Conservation (phyloP, 306 rosid genomes). For the Quercus parvula region DNA sequence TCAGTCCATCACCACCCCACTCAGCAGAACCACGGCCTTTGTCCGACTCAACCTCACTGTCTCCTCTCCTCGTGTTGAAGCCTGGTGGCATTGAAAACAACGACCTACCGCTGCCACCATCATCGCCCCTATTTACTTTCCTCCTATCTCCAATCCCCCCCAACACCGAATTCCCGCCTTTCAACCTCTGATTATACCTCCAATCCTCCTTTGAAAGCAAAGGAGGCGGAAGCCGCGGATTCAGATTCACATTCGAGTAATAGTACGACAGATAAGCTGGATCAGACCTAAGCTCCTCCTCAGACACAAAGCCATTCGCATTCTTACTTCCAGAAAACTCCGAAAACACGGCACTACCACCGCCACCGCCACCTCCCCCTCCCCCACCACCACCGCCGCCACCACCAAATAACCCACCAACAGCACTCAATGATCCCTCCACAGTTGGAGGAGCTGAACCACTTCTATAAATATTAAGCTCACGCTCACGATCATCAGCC, state of each 20-base stretch:
- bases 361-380: not conserved
- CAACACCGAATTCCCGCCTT: slow-evolving; percentile 59
- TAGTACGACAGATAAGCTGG: slow-evolving; percentile 78
- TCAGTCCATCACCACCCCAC: slow-evolving; percentile 84
- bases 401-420: slow-evolving; percentile 67
- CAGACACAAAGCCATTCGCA: slow-evolving; percentile 65
- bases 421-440: slow-evolving; percentile 81
- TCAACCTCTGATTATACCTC: slow-evolving; percentile 72
- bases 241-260: slow-evolving; percentile 77
- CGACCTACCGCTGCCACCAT: slow-evolving; percentile 46
- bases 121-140: slow-evolving; percentile 53
- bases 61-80: slow-evolving; percentile 60
- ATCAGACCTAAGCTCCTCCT: slow-evolving; percentile 92
- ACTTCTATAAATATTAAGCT: slow-evolving; percentile 73
- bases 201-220: slow-evolving; percentile 87
- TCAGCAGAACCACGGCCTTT: slow-evolving; percentile 56
- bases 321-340: slow-evolving; percentile 52
- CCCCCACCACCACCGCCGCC: not conserved
- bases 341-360: slow-evolving; percentile 17
- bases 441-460: slow-evolving; percentile 95
- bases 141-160: slow-evolving; percentile 93
- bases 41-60: slow-evolving; percentile 50
- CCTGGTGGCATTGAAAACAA: slow-evolving; percentile 71
- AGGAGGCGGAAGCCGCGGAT: slow-evolving; percentile 87
- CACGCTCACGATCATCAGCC: slow-evolving; percentile 65